phyloP scores from a whole-genome alignment of 2,329 filamentous ascomycete species.

The Epicoccum nigrum region DNA sequence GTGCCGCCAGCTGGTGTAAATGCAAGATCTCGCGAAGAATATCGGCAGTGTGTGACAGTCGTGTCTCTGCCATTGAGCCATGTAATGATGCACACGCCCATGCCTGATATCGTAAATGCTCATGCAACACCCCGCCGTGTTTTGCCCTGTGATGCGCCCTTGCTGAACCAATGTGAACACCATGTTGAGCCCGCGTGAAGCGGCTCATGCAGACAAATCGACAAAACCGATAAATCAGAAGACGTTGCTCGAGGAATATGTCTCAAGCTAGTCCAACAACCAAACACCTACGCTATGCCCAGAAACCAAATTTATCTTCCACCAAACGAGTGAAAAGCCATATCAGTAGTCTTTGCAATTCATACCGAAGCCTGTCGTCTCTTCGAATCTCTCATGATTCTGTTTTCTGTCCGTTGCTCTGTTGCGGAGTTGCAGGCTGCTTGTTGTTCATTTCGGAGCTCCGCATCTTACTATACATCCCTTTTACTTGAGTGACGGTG shows the following conservation, averaged over 20 bases:
- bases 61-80: slow-evolving; percentile 11
- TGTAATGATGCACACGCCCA: slow-evolving; percentile 15
- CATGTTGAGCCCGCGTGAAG: slow-evolving; percentile 16
- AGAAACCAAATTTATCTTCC: slow-evolving; percentile 29
- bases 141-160: slow-evolving; percentile 28
- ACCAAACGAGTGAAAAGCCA: slow-evolving; percentile 32
- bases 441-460: slow-evolving; percentile 39
- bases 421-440: slow-evolving; percentile 23
- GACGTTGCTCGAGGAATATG: slow-evolving; percentile 25
- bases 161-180: slow-evolving; percentile 24
- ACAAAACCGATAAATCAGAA: slow-evolving; percentile 15
- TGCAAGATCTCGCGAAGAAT: slow-evolving; percentile 15
- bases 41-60: slow-evolving; percentile 12
- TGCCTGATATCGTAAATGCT: slow-evolving; percentile 26
- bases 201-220: slow-evolving; percentile 24
- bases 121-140: slow-evolving; percentile 21
- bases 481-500: slow-evolving; percentile 41
- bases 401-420: slow-evolving; percentile 37
- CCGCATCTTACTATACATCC: slow-evolving; percentile 48
- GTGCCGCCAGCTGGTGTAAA: slow-evolving; percentile 6
- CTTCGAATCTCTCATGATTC: slow-evolving; percentile 19
- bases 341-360: slow-evolving; percentile 1
- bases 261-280: slow-evolving; percentile 30
- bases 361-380: slow-evolving; percentile 13
- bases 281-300: slow-evolving; percentile 47